phyloP scores from a whole-genome alignment of 805 yeast species.

The Candida easanensis region DNA sequence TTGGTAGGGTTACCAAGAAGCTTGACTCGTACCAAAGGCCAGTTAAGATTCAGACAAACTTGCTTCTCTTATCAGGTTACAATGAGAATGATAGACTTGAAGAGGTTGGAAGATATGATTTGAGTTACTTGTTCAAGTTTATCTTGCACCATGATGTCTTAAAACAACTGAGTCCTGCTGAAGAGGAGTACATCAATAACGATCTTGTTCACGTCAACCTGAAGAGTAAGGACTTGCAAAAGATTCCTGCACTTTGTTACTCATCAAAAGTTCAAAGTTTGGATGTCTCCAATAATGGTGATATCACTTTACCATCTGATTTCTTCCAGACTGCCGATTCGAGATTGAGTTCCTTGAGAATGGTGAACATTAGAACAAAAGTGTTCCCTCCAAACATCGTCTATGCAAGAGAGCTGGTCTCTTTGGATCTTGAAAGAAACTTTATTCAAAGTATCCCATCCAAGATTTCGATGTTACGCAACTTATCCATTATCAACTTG shows the following conservation, averaged over 20 bases:
- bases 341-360: constrained; percentile 63
- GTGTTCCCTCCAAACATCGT: constrained; percentile 72
- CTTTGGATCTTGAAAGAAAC: constrained; percentile 76
- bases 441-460: constrained; percentile 63
- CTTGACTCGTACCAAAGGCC: constrained; percentile 74
- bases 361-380: constrained; percentile 69
- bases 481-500: constrained; percentile 57
- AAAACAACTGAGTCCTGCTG: constrained; percentile 61
- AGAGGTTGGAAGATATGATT: constrained; percentile 79
- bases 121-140: constrained; percentile 79
- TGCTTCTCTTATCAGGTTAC: constrained; percentile 75
- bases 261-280: constrained; percentile 78
- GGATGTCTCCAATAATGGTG: constrained; percentile 84
- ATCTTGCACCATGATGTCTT: constrained; percentile 63
- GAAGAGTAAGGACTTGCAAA: constrained; percentile 69
- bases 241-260: constrained; percentile 80
- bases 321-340: constrained; percentile 76
- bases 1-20: constrained; percentile 74
- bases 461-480: constrained; percentile 49
- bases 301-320: constrained; percentile 78
- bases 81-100: constrained; percentile 71
- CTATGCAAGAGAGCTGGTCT: constrained; percentile 62
- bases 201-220: constrained; percentile 75
- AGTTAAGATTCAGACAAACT: constrained; percentile 68
- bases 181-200: constrained; percentile 60